Conservation (phyloP, 805 yeast genomes). For the Cyberlindnera xylosilytica region DNA sequence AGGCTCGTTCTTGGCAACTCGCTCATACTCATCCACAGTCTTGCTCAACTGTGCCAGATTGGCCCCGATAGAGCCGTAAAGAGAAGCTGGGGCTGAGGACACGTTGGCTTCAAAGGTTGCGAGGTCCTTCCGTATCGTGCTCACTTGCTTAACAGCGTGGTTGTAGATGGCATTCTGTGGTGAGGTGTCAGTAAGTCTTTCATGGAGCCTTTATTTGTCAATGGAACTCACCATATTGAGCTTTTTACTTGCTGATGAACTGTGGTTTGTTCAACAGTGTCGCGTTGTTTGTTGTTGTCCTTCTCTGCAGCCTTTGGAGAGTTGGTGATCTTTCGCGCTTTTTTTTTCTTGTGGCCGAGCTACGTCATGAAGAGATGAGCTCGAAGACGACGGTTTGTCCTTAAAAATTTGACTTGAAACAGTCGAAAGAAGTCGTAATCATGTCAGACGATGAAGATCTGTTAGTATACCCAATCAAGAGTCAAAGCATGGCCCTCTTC, state of each 20-base stretch:
- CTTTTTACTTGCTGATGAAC: too few species aligned
- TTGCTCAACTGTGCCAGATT: slow-evolving; percentile 71
- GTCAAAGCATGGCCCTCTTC: too few species aligned
- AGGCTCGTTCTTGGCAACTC: slow-evolving; percentile 55
- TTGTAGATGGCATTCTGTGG: slow-evolving; percentile 76
- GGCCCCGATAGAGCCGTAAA: slow-evolving; percentile 77
- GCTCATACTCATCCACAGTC: slow-evolving; percentile 68
- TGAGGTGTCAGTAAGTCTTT: slow-evolving; percentile 1
- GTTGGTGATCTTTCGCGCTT: too few species aligned
- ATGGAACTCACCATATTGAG: not conserved
- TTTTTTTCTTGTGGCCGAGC: not conserved
- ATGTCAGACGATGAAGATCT: slow-evolving; percentile 22
- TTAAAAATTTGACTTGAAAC: not conserved
- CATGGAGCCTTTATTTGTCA: not conserved
- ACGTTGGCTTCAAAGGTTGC: slow-evolving; percentile 62
- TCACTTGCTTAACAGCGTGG: slow-evolving; percentile 86
- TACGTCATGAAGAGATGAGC: too few species aligned
- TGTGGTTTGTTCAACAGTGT: too few species aligned
- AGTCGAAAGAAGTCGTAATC: too few species aligned
- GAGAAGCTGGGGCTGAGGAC: slow-evolving; percentile 66
- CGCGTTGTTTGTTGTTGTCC: not conserved
- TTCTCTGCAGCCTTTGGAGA: too few species aligned
- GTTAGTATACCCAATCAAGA: slow-evolving; percentile 16
- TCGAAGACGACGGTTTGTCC: too few species aligned
- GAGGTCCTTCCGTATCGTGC: slow-evolving; percentile 66